Evolutionary conservation across 2,329 filamentous ascomycete genomes (phyloP), one percentile per base, ranked within the genome.

Genomic region (Colletotrichum tropicale): DNA sequence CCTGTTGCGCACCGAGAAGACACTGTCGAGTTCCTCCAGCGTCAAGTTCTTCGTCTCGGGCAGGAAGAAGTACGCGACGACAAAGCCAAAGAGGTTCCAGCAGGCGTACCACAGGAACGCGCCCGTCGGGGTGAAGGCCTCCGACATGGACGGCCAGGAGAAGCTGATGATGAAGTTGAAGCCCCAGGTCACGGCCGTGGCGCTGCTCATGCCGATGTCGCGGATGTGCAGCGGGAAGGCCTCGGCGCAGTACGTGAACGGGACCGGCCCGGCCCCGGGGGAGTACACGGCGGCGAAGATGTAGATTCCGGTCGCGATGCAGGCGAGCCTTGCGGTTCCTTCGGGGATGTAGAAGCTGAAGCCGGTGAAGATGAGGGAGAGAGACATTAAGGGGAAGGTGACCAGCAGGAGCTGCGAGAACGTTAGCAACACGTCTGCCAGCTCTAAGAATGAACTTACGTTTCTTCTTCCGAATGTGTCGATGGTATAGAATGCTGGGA

Each of bases 211-310:
- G 16, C 89, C 89, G 69, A 90, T 86, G 12, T 88, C 88, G 65
- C 90, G 87, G 13, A 91, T 87, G 60, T 91, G 90, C 0, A 91
- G 82, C 0, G 90, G 90, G 77, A 91, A 91, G 0, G 89, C 90
- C 77, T 92, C 90, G 1, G 90, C 90, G 0, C 88, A 90, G 80
- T 92, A 92, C 0, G 90, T 91, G 77, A 91, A 91, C 0, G 90
- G 90, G 0, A 92, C 90, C 0, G 90, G 89, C 0, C 90, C 90
- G 65, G 90, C 88, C 18, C 90, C 90, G 0, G 89, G 89, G 0
- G 85, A 86, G 78, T 87, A 87, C 15, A 85, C 81, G 1, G 83
- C 82, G 77, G 84, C 84, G 69, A 87, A 87, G 6, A 86, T 75
- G 75, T 86, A 87, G 2, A 87, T 81, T 1, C 85, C 84, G 0